Evolutionary conservation across 1,284 basidiomycete species (phyloP), one percentile per base, ranked within the genome.

Genomic region (Pascua sp.): DNA sequence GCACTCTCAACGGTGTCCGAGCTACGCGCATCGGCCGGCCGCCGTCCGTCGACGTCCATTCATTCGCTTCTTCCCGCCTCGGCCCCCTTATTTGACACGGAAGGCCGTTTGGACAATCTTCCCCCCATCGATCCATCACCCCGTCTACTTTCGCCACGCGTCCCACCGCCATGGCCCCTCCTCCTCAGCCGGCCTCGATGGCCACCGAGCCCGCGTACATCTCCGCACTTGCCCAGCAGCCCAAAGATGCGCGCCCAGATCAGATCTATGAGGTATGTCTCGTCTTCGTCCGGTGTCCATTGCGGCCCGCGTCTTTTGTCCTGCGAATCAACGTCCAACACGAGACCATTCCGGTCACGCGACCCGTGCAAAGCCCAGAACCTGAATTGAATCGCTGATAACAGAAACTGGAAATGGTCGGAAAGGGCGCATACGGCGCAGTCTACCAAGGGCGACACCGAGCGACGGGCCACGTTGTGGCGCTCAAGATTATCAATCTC

Each of bases 401-500:
- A 8, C 53, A 81, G 69, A 85, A 86, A 71, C 81, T 89, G 18
- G 88, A 91, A 70, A 86, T 87, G 41, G 82, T 90, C 42, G 93
- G 93, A n/a, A 93, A 91, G 77, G 93, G 93, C 60, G 90, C 91
- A 8, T 96, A 94, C 78, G 93, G 93, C 50, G 91, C 91, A 9
- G 93, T 97, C n/a, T 90, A 94, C 80, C 91, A 89, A 72, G 93
- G 90, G n/a, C 80, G 86, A 56, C 89, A 96, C 66, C 81, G 90
- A 46, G 83, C 86, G 1, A 87, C 90, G 0, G 89, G 90, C 15
- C 89, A 91, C 53, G 82, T 92, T 50, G 91, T 97, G 15, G 94
- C 92, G 13, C 86, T 97, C 78, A 97, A 98, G 80, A 95, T 98
- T 72, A 97, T 98, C 80, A 92, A 98, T 75, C 86, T 98, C 62